Evolutionary conservation across 2,329 filamentous ascomycete species (phyloP).

Genomic region (Dothistroma septosporum): DNA sequence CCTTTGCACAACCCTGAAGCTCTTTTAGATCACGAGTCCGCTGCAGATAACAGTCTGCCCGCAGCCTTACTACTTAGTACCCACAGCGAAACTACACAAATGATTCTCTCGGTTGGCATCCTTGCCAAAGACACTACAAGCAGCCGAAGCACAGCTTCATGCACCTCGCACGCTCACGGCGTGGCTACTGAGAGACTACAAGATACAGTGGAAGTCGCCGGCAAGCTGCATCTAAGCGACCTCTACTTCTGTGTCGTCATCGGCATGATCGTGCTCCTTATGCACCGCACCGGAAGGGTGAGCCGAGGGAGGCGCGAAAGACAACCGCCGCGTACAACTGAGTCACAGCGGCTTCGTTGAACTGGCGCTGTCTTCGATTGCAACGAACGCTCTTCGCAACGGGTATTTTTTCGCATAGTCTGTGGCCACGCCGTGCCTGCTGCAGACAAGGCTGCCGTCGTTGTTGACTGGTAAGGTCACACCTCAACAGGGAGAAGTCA

Average conservation of each 20-base stretch:
- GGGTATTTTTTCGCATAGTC: background rate
- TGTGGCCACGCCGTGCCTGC: background rate
- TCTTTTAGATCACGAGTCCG: background rate
- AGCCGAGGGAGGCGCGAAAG: background rate
- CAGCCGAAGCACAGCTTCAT: background rate
- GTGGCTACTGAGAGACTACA: constrained; percentile 1
- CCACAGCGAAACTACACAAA: background rate
- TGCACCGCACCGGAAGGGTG: background rate
- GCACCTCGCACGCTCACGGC: background rate
- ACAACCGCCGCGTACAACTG: background rate
- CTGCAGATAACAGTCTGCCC: background rate
- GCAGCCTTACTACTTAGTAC: background rate
- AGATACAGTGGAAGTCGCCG: background rate
- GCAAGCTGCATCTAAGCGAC: constrained; percentile 29
- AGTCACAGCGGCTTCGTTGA: background rate
- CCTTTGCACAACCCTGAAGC: background rate
- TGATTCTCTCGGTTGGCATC: background rate
- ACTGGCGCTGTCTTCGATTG: background rate
- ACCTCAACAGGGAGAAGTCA: background rate
- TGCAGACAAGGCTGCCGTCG: background rate
- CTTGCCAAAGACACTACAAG: background rate
- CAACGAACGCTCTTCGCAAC: background rate
- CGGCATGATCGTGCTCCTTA: constrained; percentile 21
- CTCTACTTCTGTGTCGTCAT: constrained; percentile 30
- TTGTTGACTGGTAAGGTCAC: background rate